Base-by-base conservation (phyloP, 768 basidiomycete species). In the Macrocybe gigantea region DNA sequence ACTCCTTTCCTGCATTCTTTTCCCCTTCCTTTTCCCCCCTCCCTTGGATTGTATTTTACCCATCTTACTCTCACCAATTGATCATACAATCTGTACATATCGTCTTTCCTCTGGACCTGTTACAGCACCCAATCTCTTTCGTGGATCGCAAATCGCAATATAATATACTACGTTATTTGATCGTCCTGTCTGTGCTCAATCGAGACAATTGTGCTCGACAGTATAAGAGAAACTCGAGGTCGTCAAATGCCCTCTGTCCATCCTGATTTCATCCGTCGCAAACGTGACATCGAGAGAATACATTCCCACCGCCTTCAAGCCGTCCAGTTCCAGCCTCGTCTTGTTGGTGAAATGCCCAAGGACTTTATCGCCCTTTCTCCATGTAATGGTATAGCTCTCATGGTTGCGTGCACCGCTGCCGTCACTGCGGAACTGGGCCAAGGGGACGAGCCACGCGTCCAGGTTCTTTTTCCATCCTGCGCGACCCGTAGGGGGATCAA, bases 341-440 rank as follows among this genome's bases (percentile, higher is more conserved):
- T 64, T 58, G 56, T 86, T 81, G 1, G 74, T 58, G 47, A 77
- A 76, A 5, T 60, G 62, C 1, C 64, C 58, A n/a, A 86, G 54
- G 2, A 66, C 50, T 0, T 51, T 49, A 8, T 73, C 78, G 51
- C 82, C 70, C 51, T 68, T 77, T 31, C 59, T 60, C 85, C 86
- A 88, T 13, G 58, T 58, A 46, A 86, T 74, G 7, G 66, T 65
- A 55, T 83, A 85, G 45, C 70, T 73, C 58, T 82, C 78, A n/a
- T 58, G 48, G 39, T 65, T 60, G 13, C 60, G 51, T 14, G 45
- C 54, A 15, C 55, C 51, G n/a, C 59, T 50, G 1, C 58, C 52
- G 5, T 55, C 51, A n/a, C 63, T 51, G 9, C 70, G 68, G 49
- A 83, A 70, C 45, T 83, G 75, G 0, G 79, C 85, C 11, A 89